Percentiles rank a stretch among this genome's conserved stretches.
phyloP scores from a whole-genome alignment of 768 basidiomycete species.

The Leucogyrophana mollusca region DNA sequence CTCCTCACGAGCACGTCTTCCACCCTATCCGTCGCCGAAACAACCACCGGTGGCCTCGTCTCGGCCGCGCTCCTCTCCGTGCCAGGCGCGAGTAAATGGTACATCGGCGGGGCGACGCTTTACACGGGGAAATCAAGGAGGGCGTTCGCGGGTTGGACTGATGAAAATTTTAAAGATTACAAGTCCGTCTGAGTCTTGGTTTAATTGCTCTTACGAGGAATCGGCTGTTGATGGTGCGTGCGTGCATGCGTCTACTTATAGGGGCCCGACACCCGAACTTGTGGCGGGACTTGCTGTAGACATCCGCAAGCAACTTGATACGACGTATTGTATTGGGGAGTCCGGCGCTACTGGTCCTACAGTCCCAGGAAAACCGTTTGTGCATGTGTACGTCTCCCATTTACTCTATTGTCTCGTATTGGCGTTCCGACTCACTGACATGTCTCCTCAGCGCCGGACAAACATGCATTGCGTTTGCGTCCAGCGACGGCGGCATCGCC shows the following conservation, averaged over 20 bases:
- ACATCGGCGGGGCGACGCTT: constrained; percentile 15
- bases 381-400: constrained; percentile 8
- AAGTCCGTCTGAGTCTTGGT: constrained; percentile 4
- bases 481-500: constrained; percentile 6
- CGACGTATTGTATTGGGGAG: constrained; percentile 17
- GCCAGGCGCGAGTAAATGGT: constrained; percentile 17
- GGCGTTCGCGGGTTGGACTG: constrained; percentile 17
- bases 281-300: constrained; percentile 14
- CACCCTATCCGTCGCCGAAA: constrained; percentile 19
- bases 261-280: constrained; percentile 16
- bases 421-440: too few species aligned
- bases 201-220: too few species aligned
- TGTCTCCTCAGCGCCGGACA: constrained; percentile 7
- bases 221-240: background rate
- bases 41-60: constrained; percentile 18
- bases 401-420: background rate
- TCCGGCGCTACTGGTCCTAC: constrained; percentile 19
- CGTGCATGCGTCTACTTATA: background rate
- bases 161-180: constrained; percentile 13
- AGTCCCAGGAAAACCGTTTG: constrained; percentile 2
- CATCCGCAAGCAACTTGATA: constrained; percentile 10
- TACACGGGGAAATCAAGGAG: constrained; percentile 15
- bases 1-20: constrained; percentile 10
- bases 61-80: constrained; percentile 17
- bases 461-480: constrained; percentile 10